A percentile compares a stretch with the other conserved stretches of the same genome.
Conservation (phyloP, 257 asterid species). For the Nicotiana otophora region DNA sequence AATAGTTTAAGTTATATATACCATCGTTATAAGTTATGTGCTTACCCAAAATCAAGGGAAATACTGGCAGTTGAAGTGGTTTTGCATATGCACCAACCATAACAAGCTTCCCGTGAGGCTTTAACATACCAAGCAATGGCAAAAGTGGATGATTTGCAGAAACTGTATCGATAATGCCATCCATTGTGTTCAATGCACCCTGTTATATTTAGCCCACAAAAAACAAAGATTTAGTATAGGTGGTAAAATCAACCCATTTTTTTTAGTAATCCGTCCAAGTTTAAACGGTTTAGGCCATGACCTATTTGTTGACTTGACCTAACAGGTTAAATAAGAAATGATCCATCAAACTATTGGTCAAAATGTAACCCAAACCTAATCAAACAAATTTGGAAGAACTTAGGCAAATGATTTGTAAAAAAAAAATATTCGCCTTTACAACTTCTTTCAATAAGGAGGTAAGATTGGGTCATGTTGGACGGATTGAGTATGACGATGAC, state of each 20-base stretch:
- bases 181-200: constrained; percentile 36
- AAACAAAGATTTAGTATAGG: background rate
- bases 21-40: background rate
- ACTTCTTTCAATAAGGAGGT: background rate
- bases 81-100: constrained; percentile 31
- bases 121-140: constrained; percentile 34
- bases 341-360: background rate
- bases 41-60: constrained; percentile 28
- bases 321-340: background rate
- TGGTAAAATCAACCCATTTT: background rate
- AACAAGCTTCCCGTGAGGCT: constrained; percentile 35
- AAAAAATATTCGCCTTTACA: too few relatives aligned
- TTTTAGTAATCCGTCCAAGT: background rate
- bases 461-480: background rate
- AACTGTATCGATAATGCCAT: constrained; percentile 40
- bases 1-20: too few relatives aligned
- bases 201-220: background rate
- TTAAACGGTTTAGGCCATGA: background rate
- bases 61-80: constrained; percentile 36
- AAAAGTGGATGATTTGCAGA: constrained; percentile 27
- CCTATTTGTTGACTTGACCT: background rate
- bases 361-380: background rate
- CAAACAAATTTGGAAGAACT: background rate
- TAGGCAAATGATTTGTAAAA: background rate
- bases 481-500: too few relatives aligned